phyloP scores from a whole-genome alignment of 345 rosid genomes.

The Lepidium africanum region DNA sequence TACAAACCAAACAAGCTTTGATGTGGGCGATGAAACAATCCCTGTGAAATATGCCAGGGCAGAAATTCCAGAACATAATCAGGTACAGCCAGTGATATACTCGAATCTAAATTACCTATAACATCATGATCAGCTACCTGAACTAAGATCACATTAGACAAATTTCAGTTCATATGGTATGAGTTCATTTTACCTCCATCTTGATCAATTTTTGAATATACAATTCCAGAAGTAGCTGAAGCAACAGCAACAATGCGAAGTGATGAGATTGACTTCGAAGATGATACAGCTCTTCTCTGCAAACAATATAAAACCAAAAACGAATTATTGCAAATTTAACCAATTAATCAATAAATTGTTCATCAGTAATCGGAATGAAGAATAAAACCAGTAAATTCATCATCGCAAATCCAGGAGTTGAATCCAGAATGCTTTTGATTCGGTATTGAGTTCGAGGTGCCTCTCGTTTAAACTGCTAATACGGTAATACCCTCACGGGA shows the following conservation, averaged over 20 bases:
- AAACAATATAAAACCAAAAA: background rate
- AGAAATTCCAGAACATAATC: no score
- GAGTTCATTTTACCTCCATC: slow-evolving; percentile 38
- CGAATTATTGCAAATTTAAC: background rate
- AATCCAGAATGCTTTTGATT: background rate
- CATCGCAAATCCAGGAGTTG: slow-evolving; percentile 9
- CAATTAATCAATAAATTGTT: background rate
- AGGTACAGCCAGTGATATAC: no score
- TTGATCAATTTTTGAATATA: slow-evolving; percentile 12
- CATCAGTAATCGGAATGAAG: background rate
- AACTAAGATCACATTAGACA: no score
- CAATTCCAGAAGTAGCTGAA: slow-evolving; percentile 38
- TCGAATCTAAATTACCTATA: no score
- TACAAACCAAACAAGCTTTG: no score
- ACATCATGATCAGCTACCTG: no score
- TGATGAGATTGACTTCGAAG: slow-evolving; percentile 21
- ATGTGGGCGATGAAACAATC: no score
- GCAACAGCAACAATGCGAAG: slow-evolving; percentile 36
- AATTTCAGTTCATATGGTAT: background rate
- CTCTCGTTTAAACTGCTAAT: background rate
- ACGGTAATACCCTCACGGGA: background rate
- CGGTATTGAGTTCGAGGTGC: background rate
- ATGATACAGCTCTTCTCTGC: slow-evolving; percentile 37
- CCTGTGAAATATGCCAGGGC: no score
- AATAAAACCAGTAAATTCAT: slow-evolving; percentile 24